These are phyloP conservation scores for Monilinia vaccinii-corymbosi DNA, from an alignment of 2,329 filamentous ascomycete species.

Conservation along the genomic window DNA sequence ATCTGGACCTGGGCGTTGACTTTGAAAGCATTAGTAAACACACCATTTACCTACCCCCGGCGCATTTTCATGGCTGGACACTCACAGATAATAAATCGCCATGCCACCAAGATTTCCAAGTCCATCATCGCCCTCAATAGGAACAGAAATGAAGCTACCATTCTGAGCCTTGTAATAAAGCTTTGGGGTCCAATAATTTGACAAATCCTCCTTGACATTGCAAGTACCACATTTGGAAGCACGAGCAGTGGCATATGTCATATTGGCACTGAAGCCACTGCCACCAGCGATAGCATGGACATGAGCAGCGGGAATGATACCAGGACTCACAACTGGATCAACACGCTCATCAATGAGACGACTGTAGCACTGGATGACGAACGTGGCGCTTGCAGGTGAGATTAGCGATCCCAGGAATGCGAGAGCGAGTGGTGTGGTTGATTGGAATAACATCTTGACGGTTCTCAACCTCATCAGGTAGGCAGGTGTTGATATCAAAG, in stretches of 20 bases:
- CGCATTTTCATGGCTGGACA: not conserved
- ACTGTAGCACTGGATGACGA: constrained; percentile 12
- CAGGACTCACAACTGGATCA: constrained; percentile 17
- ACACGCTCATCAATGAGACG: constrained; percentile 16
- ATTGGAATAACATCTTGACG: not conserved
- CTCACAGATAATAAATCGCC: constrained; percentile 33
- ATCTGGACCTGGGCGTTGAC: constrained; percentile 6
- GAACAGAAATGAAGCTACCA: constrained; percentile 27
- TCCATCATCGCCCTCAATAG: constrained; percentile 30
- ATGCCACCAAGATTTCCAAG: constrained; percentile 18
- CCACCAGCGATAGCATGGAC: constrained; percentile 18
- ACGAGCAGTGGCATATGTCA: constrained; percentile 27
- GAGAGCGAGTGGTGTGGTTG: not conserved
- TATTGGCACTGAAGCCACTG: constrained; percentile 34
- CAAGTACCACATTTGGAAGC: constrained; percentile 28
- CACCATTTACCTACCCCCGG: too few species aligned
- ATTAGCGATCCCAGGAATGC: not conserved
- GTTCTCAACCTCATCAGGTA: not conserved
- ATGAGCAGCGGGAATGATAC: constrained; percentile 13
- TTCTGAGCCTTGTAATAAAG: constrained; percentile 27
- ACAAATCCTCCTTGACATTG: constrained; percentile 31
- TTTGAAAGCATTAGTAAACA: not conserved
- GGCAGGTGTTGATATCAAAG: not conserved
- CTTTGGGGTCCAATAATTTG: constrained; percentile 30
- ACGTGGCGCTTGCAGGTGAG: not conserved